Percentiles rank a stretch among this genome's conserved stretches.
Evolutionary conservation across 2,329 filamentous ascomycete genomes (phyloP).

Genomic region (Colletotrichum eremochloae): DNA sequence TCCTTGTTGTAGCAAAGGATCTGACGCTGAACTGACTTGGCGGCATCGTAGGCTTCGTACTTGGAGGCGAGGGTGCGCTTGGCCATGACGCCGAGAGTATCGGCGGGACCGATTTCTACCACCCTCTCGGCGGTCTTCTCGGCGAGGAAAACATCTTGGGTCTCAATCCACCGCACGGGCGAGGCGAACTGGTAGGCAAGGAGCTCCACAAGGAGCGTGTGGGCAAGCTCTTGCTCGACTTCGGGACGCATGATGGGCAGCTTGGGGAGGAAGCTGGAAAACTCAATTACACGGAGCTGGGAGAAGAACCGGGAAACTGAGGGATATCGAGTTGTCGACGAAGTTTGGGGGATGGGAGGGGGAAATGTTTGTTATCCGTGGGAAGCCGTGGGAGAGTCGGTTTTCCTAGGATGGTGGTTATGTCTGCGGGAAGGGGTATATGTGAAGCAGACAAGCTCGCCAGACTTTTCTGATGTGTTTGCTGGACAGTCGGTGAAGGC

Average conservation of each 20-base stretch:
- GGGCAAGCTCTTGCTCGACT: conserved; percentile 98
- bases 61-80: conserved; percentile 95
- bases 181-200: conserved; percentile 99
- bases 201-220: conserved; percentile 98
- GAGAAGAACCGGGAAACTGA: conserved; percentile 41
- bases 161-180: conserved; percentile 99
- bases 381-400: conserved; percentile 37
- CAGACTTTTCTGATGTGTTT: conserved; percentile 21
- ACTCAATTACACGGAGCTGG: conserved; percentile 41
- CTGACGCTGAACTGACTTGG: conserved; percentile 94
- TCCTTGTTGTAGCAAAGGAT: conserved; percentile 99
- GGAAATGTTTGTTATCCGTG: conserved; percentile 5
- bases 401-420: conserved; percentile 20
- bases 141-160: conserved; percentile 98
- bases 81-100: conserved; percentile 97
- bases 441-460: conserved; percentile 41
- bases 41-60: conserved; percentile 98
- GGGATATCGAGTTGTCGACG: conserved; percentile 38
- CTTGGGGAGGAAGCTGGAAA: conserved; percentile 40
- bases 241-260: conserved; percentile 88
- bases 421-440: conserved; percentile 35
- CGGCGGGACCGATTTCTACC: conserved; percentile 96
- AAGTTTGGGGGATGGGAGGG: conserved; percentile 20
- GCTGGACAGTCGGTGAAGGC: conserved; percentile 31
- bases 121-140: conserved; percentile 97